Percentiles rank a stretch among this genome's conserved stretches.
These are phyloP conservation scores for Beta macrorhiza DNA, from an alignment of 179 eudicot genomes.

Conservation along the genomic window DNA sequence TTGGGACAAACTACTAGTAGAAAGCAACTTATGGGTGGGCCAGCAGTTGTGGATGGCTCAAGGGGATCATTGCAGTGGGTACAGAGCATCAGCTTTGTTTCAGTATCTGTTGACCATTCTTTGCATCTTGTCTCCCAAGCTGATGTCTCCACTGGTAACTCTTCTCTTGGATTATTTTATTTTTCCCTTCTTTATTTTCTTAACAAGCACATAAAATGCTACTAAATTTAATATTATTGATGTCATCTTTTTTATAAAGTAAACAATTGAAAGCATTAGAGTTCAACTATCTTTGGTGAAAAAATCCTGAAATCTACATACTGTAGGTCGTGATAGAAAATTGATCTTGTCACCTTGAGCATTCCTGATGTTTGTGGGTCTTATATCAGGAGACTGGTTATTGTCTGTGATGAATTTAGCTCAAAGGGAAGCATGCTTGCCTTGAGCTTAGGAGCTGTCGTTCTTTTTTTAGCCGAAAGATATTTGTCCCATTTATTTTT, in stretches of 20 bases:
- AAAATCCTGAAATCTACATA: background rate
- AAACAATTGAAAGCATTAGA: background rate
- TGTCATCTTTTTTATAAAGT: background rate
- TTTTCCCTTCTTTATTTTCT: background rate
- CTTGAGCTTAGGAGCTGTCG: no score
- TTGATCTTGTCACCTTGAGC: background rate
- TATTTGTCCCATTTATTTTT: no score
- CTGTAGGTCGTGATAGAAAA: background rate
- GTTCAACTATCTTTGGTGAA: background rate
- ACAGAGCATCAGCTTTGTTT: slow-evolving; percentile 88
- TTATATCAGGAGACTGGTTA: background rate
- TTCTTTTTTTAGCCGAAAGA: no score
- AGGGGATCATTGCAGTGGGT: slow-evolving; percentile 89
- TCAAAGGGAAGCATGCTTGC: no score
- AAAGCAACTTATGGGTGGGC: slow-evolving; percentile 75
- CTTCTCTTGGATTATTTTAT: background rate
- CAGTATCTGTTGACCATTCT: slow-evolving; percentile 80
- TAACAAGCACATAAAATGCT: background rate
- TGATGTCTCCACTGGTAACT: slow-evolving; percentile 68
- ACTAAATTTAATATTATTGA: background rate
- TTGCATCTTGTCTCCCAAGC: slow-evolving; percentile 74
- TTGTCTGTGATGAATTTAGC: background rate
- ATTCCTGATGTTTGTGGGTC: no score
- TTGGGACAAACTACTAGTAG: slow-evolving; percentile 69
- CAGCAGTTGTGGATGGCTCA: slow-evolving; percentile 57